Conservation (phyloP, 2,329 filamentous ascomycete genomes). For the Cordyceps militaris region DNA sequence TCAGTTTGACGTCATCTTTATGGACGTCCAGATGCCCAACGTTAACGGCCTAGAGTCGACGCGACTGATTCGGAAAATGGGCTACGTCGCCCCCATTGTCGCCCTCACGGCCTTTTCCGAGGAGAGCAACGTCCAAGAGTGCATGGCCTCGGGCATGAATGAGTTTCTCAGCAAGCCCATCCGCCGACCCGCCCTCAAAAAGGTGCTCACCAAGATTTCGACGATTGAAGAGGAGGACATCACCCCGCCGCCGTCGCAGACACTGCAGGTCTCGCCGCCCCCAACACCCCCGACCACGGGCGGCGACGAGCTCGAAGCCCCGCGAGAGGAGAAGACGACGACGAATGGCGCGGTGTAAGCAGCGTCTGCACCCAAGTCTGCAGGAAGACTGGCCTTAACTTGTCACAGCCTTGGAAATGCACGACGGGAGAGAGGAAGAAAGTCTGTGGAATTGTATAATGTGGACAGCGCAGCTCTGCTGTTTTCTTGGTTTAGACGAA, state of each 20-base stretch:
- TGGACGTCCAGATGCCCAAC: conserved; percentile 96
- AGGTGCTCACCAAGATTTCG: conserved; percentile 76
- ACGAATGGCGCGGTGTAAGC: no score
- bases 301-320: not conserved
- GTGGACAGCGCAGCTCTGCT: not conserved
- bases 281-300: conserved; percentile 2
- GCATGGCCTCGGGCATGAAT: conserved; percentile 86
- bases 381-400: no score
- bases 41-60: conserved; percentile 85
- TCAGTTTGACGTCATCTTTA: conserved; percentile 83
- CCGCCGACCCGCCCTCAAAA: conserved; percentile 72
- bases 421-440: not conserved
- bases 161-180: conserved; percentile 80
- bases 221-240: conserved; percentile 65
- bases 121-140: conserved; percentile 80
- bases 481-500: not conserved
- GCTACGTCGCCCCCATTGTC: conserved; percentile 82
- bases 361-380: no score
- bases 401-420: not conserved
- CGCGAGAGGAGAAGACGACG: not conserved
- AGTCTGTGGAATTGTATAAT: not conserved
- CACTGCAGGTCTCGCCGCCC: not conserved
- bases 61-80: conserved; percentile 75
- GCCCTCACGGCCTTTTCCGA: conserved; percentile 86
- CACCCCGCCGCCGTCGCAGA: not conserved